These are phyloP conservation scores for Corynespora cassiicola DNA, from an alignment of 2,329 filamentous ascomycete genomes.

Conservation along the genomic window DNA sequence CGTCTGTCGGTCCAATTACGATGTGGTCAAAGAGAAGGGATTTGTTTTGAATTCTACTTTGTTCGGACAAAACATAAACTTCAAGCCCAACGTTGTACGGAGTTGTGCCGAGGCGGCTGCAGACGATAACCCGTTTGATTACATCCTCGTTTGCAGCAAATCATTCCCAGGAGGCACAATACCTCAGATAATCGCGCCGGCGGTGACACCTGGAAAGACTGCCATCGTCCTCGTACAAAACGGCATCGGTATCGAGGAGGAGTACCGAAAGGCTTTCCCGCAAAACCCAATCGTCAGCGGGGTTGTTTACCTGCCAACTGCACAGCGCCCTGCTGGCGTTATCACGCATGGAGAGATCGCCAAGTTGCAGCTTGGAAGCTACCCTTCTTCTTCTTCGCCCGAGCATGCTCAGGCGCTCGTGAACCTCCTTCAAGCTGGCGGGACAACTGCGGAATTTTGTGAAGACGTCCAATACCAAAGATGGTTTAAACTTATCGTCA, in stretches of 20 bases:
- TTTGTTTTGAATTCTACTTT: conserved; percentile 50
- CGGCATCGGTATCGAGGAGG: conserved; percentile 66
- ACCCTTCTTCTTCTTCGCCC: conserved; percentile 43
- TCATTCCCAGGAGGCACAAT: conserved; percentile 49
- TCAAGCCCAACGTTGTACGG: conserved; percentile 43
- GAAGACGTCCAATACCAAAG: conserved; percentile 63
- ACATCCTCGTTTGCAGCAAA: conserved; percentile 56
- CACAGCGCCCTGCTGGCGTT: conserved; percentile 56
- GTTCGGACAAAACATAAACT: conserved; percentile 43
- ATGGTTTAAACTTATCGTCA: conserved; percentile 68
- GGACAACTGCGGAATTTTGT: conserved; percentile 57
- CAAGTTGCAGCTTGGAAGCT: conserved; percentile 58
- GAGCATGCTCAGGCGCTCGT: conserved; percentile 41
- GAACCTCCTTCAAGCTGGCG: conserved; percentile 50
- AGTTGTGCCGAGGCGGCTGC: conserved; percentile 44
- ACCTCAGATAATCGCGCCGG: conserved; percentile 48
- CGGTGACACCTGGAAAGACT: conserved; percentile 50
- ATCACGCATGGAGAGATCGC: conserved; percentile 57
- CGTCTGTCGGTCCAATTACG: conserved; percentile 55
- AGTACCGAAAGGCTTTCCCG: conserved; percentile 59
- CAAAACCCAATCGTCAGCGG: conserved; percentile 61
- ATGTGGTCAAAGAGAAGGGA: conserved; percentile 47
- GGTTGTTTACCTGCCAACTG: conserved; percentile 62
- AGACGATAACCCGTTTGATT: conserved; percentile 48
- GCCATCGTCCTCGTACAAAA: conserved; percentile 68